Conservation (phyloP, 1,284 basidiomycete species). For the Xerocomus amazonicus region DNA sequence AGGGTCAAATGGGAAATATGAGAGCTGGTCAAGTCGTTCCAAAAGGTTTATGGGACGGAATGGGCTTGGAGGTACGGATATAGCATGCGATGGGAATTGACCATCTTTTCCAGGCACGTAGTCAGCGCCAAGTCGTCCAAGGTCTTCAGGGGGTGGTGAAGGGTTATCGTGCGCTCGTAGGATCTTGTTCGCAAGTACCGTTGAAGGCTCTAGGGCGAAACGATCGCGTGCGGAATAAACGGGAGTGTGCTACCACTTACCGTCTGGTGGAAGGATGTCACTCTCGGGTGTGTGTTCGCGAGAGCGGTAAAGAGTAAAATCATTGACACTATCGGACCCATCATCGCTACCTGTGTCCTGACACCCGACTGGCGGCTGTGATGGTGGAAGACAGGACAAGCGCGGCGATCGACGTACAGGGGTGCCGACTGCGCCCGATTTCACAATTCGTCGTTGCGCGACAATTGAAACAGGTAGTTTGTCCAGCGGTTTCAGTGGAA, state of each 20-base stretch:
- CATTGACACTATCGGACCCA: constrained; percentile 31
- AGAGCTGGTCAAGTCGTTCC: constrained; percentile 25
- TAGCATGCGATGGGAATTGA: constrained; percentile 12
- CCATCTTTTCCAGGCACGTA: constrained; percentile 17
- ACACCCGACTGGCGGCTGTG: constrained; percentile 20
- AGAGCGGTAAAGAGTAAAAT: constrained; percentile 32
- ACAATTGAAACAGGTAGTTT: constrained; percentile 39
- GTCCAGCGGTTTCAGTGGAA: constrained; percentile 54
- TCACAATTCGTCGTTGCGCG: constrained; percentile 31
- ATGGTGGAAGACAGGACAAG: constrained; percentile 39
- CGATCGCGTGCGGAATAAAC: constrained; percentile 6
- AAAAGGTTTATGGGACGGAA: constrained; percentile 34
- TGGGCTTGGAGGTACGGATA: constrained; percentile 27
- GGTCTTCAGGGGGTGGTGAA: constrained; percentile 61
- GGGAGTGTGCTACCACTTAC: constrained; percentile 33
- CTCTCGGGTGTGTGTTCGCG: constrained; percentile 46
- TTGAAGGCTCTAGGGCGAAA: constrained; percentile 53
- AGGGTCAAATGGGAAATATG: constrained; percentile 3
- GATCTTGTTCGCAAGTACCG: constrained; percentile 58
- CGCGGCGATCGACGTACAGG: constrained; percentile 52
- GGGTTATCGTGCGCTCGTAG: constrained; percentile 69
- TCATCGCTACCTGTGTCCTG: constrained; percentile 22
- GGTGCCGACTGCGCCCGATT: constrained; percentile 28
- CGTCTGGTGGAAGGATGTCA: constrained; percentile 39
- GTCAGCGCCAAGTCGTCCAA: constrained; percentile 19